A percentile compares a stretch with the other conserved stretches of the same genome.
Conservation (phyloP, 805 yeast species). For the Metschnikowia anglica region DNA sequence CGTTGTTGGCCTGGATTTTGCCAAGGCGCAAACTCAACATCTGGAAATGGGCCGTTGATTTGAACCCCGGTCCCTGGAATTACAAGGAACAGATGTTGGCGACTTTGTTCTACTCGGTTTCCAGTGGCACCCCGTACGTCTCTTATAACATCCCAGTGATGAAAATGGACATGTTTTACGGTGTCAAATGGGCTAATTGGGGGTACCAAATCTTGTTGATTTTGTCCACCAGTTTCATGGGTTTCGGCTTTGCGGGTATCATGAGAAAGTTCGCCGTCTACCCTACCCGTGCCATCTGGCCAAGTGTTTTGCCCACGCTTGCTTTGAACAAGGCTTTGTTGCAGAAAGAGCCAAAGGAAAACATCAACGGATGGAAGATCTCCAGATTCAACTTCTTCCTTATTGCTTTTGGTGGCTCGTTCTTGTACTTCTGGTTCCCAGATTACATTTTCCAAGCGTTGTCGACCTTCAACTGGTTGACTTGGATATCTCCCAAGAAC, state of each 20-base stretch:
- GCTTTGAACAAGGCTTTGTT: slow-evolving; percentile 55
- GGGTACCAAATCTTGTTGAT: slow-evolving; percentile 56
- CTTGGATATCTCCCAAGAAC: slow-evolving; percentile 65
- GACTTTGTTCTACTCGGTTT: slow-evolving; percentile 51
- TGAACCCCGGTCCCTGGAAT: slow-evolving; percentile 64
- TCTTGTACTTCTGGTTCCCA: slow-evolving; percentile 11
- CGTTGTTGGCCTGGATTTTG: slow-evolving; percentile 37
- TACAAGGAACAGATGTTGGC: slow-evolving; percentile 61
- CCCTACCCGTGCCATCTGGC: slow-evolving; percentile 71
- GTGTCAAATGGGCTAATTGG: slow-evolving; percentile 35
- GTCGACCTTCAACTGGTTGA: slow-evolving; percentile 59
- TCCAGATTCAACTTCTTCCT: slow-evolving; percentile 10
- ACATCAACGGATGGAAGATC: slow-evolving; percentile 62
- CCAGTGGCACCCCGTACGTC: slow-evolving; percentile 50
- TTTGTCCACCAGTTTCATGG: slow-evolving; percentile 59
- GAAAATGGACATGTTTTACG: slow-evolving; percentile 47
- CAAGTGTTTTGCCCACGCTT: slow-evolving; percentile 57
- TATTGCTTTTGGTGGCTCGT: slow-evolving; percentile 1
- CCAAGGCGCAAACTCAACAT: slow-evolving; percentile 43
- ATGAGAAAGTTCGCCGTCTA: slow-evolving; percentile 57
- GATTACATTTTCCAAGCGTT: slow-evolving; percentile 54
- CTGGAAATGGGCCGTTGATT: slow-evolving; percentile 40
- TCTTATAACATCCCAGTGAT: slow-evolving; percentile 36
- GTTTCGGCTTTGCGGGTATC: slow-evolving; percentile 67
- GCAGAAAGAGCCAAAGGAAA: slow-evolving; percentile 50